Percentiles rank a stretch among this genome's conserved stretches.
These are phyloP conservation scores for Selaginella moellendorffii DNA, from an alignment of 75 land plant genomes.

Conservation along the genomic window DNA sequence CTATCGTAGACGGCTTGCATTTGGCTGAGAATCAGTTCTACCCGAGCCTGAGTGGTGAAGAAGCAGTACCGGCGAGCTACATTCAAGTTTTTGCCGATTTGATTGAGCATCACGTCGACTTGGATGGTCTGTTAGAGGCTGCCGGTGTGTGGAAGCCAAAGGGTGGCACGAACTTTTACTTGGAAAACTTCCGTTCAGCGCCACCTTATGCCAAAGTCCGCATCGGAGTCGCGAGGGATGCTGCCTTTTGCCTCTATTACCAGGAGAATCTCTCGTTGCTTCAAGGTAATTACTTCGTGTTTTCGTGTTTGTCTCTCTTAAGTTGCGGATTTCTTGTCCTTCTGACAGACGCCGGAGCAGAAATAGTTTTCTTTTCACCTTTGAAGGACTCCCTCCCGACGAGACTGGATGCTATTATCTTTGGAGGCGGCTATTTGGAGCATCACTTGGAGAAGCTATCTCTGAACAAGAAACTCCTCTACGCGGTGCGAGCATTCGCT, in stretches of 20 bases:
- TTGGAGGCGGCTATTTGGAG: conserved; percentile 15
- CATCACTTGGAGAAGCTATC: conserved; percentile 2
- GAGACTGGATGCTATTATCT: conserved; percentile 12
- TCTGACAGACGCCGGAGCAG: conserved; percentile 13
- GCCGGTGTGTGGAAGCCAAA: conserved; percentile 5
- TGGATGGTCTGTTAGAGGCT: conserved; percentile 9
- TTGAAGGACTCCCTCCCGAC: conserved; percentile 10
- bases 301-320: no score
- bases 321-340: neutral
- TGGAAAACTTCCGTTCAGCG: neutral
- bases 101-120: conserved; percentile 12
- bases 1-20: conserved; percentile 4
- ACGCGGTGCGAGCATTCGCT: conserved; percentile 14
- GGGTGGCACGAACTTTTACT: neutral
- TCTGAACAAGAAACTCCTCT: conserved; percentile 12
- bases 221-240: conserved; percentile 14
- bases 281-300: conserved; percentile 7
- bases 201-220: conserved; percentile 13
- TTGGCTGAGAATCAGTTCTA: conserved; percentile 3
- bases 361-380: conserved; percentile 12
- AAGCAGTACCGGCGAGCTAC: conserved; percentile 4
- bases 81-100: conserved; percentile 11
- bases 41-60: neutral
- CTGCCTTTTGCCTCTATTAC: conserved; percentile 12
- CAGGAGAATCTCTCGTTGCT: conserved; percentile 10